These are phyloP conservation scores for Asterophora lycoperdoides DNA, from an alignment of 768 basidiomycete species.

Conservation along the genomic window DNA sequence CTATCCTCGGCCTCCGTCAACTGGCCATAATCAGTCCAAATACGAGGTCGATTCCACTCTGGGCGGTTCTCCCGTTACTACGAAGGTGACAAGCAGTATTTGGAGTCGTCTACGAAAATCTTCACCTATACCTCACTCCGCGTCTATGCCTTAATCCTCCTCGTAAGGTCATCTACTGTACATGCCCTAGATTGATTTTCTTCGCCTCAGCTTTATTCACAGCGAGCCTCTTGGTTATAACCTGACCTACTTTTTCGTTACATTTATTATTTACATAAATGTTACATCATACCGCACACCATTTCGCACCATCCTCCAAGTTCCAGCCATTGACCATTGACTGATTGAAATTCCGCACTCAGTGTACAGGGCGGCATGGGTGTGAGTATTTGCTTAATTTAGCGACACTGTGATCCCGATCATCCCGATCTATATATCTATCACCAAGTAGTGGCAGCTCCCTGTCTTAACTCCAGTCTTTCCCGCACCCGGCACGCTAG, in stretches of 20 bases:
- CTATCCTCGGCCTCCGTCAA: not conserved
- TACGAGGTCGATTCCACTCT: not conserved
- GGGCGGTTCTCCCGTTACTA: slow-evolving; percentile 4
- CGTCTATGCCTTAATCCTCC: not conserved
- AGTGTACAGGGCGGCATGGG: no score
- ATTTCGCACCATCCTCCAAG: no score
- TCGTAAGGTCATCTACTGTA: not conserved
- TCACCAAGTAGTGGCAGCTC: not conserved
- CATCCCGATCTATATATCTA: not conserved
- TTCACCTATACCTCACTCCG: not conserved
- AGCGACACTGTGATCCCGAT: no score
- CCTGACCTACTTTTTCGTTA: no score
- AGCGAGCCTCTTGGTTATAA: no score
- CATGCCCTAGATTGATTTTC: no score
- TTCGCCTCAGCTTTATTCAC: no score
- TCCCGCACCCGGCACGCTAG: not conserved
- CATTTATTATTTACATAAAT: no score
- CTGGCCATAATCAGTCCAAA: not conserved
- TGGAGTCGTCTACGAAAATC: not conserved
- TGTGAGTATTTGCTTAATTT: no score
- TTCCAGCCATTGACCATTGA: no score
- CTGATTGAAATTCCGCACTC: no score
- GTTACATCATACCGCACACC: no score
- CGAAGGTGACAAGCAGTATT: not conserved
- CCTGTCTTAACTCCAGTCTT: not conserved